Conservation (phyloP, 2,329 filamentous ascomycete species). For the Xylaria digitata region DNA sequence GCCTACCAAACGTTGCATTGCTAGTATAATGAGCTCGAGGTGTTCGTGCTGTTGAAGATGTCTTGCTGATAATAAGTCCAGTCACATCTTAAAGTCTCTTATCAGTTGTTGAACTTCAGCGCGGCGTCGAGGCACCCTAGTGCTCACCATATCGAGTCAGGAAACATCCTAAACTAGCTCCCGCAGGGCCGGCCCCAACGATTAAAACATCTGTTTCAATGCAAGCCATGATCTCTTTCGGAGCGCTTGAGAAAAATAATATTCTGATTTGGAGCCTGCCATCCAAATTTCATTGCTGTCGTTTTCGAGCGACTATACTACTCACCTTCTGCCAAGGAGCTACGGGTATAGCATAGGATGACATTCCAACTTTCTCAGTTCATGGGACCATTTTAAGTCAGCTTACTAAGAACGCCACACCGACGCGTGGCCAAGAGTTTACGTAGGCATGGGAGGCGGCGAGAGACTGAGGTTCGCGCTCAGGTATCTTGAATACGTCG, state of each 20-base stretch:
- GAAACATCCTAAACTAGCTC: conserved; percentile 33
- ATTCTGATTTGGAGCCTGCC: background rate
- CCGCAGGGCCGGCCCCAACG: conserved; percentile 36
- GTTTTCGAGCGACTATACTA: background rate
- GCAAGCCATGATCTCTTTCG: conserved; percentile 19
- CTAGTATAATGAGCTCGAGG: conserved; percentile 35
- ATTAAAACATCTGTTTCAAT: conserved; percentile 35
- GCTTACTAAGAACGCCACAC: conserved; percentile 27
- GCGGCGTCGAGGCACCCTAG: no score
- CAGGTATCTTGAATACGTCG: no score
- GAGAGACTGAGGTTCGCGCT: background rate
- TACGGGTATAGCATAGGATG: conserved; percentile 5
- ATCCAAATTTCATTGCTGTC: background rate
- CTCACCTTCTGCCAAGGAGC: conserved; percentile 6
- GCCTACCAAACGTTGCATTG: conserved; percentile 33
- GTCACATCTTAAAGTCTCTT: conserved; percentile 20
- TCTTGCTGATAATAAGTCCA: conserved; percentile 34
- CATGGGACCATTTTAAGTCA: conserved; percentile 29
- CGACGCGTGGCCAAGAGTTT: conserved; percentile 2
- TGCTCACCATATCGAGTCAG: conserved; percentile 31
- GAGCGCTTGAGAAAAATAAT: background rate
- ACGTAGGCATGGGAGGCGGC: conserved; percentile 3
- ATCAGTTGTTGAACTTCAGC: conserved; percentile 8
- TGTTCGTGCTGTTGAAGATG: conserved; percentile 32
- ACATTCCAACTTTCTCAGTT: conserved; percentile 3